These are phyloP conservation scores for Casuarina glauca DNA, from an alignment of 306 rosid genomes.

Conservation along the genomic window DNA sequence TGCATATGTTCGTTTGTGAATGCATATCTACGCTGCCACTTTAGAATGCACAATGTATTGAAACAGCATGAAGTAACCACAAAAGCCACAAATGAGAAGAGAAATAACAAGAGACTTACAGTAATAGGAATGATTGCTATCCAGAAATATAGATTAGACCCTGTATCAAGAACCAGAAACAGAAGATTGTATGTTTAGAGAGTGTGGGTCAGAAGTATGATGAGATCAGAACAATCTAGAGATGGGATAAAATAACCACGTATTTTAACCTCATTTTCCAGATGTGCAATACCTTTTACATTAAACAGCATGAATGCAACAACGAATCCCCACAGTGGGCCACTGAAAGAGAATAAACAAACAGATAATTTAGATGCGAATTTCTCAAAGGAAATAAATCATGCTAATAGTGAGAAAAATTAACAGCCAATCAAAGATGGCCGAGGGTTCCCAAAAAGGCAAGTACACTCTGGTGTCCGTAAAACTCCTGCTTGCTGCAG, in stretches of 20 bases:
- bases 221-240: not conserved
- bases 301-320: conserved; percentile 94
- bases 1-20: not conserved
- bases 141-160: conserved; percentile 98
- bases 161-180: conserved; percentile 43
- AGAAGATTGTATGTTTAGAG: conserved; percentile 21
- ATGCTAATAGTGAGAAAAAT: conserved; percentile 9
- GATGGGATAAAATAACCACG: conserved; percentile 6
- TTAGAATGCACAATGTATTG: not conserved
- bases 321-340: conserved; percentile 94
- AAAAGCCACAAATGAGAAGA: conserved; percentile 9
- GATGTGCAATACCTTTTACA: conserved; percentile 63
- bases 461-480: not conserved
- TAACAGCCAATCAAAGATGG: not conserved
- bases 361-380: conserved; percentile 29
- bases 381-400: conserved; percentile 21
- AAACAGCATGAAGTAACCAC: not conserved
- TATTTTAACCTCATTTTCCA: conserved; percentile 10
- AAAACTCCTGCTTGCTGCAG: not conserved
- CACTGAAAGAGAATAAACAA: conserved; percentile 59
- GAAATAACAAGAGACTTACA: conserved; percentile 51
- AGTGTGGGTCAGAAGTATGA: conserved; percentile 24
- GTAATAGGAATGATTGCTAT: conserved; percentile 83
- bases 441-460: not conserved
- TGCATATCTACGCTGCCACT: not conserved